These are phyloP conservation scores for Achlya hypogyna DNA, from an alignment of 352 stramenopile species.

Conservation along the genomic window DNA sequence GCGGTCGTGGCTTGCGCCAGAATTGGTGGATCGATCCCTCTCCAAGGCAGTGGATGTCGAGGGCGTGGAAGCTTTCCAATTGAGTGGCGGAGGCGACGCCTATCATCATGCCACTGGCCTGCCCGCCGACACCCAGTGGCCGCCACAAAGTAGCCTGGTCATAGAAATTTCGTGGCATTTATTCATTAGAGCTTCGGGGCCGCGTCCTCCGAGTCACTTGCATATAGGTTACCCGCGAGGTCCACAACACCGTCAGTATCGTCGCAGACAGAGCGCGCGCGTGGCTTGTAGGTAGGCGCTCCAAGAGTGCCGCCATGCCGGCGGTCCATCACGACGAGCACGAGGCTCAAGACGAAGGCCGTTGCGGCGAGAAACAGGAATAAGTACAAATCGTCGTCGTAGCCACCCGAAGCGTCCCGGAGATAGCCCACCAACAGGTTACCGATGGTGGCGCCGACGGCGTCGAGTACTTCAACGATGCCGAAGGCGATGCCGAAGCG, in stretches of 20 bases:
- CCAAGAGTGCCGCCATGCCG: constrained; percentile 17
- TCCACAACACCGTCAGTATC: constrained; percentile 2
- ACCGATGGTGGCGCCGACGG: constrained; percentile 66
- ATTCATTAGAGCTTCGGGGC: too few species aligned
- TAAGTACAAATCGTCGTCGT: constrained; percentile 79
- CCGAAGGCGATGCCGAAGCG: constrained; percentile 79
- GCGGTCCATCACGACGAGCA: constrained; percentile 24
- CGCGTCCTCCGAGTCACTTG: background rate
- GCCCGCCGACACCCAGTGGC: too few species aligned
- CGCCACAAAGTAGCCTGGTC: too few species aligned
- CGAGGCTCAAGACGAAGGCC: constrained; percentile 55
- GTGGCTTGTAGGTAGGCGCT: background rate
- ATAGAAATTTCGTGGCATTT: too few species aligned
- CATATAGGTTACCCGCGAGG: background rate
- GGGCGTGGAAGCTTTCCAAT: too few species aligned
- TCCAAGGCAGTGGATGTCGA: too few species aligned
- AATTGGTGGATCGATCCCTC: too few species aligned
- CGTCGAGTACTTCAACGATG: constrained; percentile 80
- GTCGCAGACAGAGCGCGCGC: background rate
- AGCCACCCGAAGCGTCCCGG: constrained; percentile 65
- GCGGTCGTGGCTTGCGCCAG: too few species aligned
- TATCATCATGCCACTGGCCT: too few species aligned
- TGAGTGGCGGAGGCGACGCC: too few species aligned
- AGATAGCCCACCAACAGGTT: constrained; percentile 82
- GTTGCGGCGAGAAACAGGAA: constrained; percentile 59